Base-by-base conservation (phyloP, 805 yeast species). In the Sungouiozyma ichnusensis region DNA sequence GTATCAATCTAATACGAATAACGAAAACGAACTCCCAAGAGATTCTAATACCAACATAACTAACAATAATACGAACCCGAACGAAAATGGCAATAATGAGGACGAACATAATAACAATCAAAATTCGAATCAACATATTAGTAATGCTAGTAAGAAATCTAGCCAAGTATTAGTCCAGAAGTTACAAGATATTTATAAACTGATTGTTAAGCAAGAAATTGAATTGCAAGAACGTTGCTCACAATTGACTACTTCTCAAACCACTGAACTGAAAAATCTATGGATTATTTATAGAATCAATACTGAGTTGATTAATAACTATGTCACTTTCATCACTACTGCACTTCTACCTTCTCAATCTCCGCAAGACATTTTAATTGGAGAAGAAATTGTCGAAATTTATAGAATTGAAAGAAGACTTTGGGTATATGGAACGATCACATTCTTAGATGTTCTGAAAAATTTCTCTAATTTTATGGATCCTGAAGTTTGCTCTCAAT, bases 401-500 rank as follows among this genome's bases (percentile, higher is more conserved):
- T 83, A 84, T 58, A 77, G 86, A 58, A 81, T 84, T 35, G 84
- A 85, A 31, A 69, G 90, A 52, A 66, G 92, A 51, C 69, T 84
- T 68, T 84, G 92, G 92, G 88, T 84, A 7, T 83, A 83, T 58
- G 94, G 94, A 19, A 77, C 85, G 13, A 88, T 83, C 14, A 85
- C 88, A 16, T 81, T 83, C 51, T 62, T 82, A 39, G 92, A 82
- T 57, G 86, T 82, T 5, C 63, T 82, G 53, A 82, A 82, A 55
- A 82, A 81, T 57, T 81, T 82, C 38, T 78, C 81, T 16, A 76
- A 81, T 17, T 81, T 80, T 53, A 76, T 76, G 53, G 88, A 82
- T 49, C 88, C 83, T 51, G 88, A 81, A 54, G 80, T 82, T 14
- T 81, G 85, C 54, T 76, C 79, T 44, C 81, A 85, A 47, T 82